Conservation (phyloP, 2,329 filamentous ascomycete genomes). For the Tolypocladium tropicale region DNA sequence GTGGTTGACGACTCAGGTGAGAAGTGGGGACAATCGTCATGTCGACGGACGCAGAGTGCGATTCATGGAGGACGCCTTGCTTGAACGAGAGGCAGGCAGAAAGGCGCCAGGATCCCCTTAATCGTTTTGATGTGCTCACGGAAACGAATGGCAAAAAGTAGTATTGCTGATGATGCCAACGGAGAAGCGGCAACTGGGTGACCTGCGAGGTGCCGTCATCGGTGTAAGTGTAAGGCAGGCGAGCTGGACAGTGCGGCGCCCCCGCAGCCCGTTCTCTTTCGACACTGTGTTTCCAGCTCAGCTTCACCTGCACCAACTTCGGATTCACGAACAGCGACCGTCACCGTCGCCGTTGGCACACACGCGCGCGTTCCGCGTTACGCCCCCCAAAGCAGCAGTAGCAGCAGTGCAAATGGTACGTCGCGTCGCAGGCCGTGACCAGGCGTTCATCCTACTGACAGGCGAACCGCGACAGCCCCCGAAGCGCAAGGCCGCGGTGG, state of each 20-base stretch:
- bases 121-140: not conserved
- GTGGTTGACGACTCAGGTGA: not conserved
- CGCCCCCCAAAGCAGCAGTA: not conserved
- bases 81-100: too few species aligned
- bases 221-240: not conserved
- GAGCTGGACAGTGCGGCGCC: not conserved
- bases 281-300: not conserved
- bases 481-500: constrained; percentile 35
- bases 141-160: not conserved
- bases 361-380: not conserved
- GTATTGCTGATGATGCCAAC: too few species aligned
- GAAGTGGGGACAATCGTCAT: not conserved
- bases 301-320: not conserved
- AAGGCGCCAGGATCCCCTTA: not conserved
- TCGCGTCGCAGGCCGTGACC: not conserved
- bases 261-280: not conserved
- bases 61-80: not conserved
- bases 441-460: not conserved
- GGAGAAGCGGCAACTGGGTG: not conserved
- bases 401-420: constrained; percentile 1
- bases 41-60: not conserved
- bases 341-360: not conserved
- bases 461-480: constrained; percentile 29
- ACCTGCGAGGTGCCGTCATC: not conserved
- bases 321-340: not conserved